A percentile compares a stretch with the other conserved stretches of the same genome.
These are phyloP conservation scores for Madurella fahalii DNA, from an alignment of 2,329 filamentous ascomycete genomes.

Conservation along the genomic window DNA sequence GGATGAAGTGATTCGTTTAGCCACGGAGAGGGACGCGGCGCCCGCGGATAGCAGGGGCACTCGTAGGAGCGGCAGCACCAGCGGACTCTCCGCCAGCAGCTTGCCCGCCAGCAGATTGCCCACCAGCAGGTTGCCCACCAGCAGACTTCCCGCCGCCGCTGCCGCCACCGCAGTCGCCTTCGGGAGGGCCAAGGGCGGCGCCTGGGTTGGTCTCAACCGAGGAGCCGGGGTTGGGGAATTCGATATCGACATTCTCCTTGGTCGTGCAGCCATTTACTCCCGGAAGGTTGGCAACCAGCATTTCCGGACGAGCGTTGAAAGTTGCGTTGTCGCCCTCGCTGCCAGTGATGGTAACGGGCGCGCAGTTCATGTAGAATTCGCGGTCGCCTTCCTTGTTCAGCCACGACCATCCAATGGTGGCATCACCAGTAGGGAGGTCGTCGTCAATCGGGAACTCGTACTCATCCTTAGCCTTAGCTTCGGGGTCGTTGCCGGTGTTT, in stretches of 20 bases:
- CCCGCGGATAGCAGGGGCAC: neutral
- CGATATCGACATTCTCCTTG: constrained; percentile 50
- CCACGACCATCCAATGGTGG: constrained; percentile 89
- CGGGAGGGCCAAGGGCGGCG: constrained; percentile 6
- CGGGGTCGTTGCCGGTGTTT: constrained; percentile 52
- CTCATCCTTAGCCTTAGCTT: constrained; percentile 43
- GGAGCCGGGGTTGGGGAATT: constrained; percentile 65
- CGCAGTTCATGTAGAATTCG: constrained; percentile 98
- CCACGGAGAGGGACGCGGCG: neutral
- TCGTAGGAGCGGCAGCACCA: neutral
- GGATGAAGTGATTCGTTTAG: constrained; percentile 4
- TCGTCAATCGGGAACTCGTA: constrained; percentile 71
- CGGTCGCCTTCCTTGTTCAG: constrained; percentile 89
- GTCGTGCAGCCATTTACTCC: constrained; percentile 51
- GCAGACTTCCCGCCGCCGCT: too few species aligned
- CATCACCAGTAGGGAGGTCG: constrained; percentile 69
- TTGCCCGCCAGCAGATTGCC: too few species aligned
- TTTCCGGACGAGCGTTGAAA: constrained; percentile 62
- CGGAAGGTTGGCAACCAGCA: constrained; percentile 70
- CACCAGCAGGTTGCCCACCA: too few species aligned
- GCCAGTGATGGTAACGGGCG: constrained; percentile 63
- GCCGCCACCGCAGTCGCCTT: constrained; percentile 16
- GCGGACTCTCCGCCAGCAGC: too few species aligned
- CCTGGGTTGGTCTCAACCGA: constrained; percentile 45
- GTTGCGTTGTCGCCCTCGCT: constrained; percentile 45